These are phyloP conservation scores for Fusarium verticillioides DNA, from an alignment of 2,329 filamentous ascomycete species.

Conservation along the genomic window DNA sequence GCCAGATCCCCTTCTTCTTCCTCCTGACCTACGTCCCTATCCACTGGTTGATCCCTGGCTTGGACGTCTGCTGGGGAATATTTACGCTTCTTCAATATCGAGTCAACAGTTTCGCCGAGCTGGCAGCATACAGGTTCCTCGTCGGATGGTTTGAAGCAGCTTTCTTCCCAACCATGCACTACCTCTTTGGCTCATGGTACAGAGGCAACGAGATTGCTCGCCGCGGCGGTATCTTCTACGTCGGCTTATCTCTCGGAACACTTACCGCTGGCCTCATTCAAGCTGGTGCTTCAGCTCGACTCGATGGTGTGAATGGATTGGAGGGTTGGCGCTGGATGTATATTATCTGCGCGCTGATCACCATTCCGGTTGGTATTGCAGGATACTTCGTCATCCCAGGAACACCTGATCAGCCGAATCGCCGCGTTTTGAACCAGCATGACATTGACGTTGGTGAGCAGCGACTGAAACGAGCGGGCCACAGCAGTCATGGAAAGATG, in stretches of 20 bases:
- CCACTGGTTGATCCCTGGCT: conserved; percentile 60
- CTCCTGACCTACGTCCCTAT: conserved; percentile 60
- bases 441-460: conserved; percentile 59
- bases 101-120: conserved; percentile 58
- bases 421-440: conserved; percentile 55
- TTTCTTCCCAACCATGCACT: conserved; percentile 56
- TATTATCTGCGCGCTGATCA: conserved; percentile 64
- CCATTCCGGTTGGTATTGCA: conserved; percentile 63
- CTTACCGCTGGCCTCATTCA: conserved; percentile 64
- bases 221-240: conserved; percentile 62
- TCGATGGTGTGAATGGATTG: conserved; percentile 58
- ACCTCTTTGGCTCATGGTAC: conserved; percentile 58
- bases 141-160: conserved; percentile 63
- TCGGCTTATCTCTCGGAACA: conserved; percentile 62
- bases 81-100: conserved; percentile 68
- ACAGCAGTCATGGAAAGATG: conserved; percentile 52
- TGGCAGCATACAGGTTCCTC: conserved; percentile 64
- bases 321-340: conserved; percentile 68
- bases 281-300: conserved; percentile 52
- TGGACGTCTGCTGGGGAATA: conserved; percentile 65
- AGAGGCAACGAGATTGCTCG: conserved; percentile 59
- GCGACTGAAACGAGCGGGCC: conserved; percentile 58
- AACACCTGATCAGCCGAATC: conserved; percentile 58
- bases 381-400: conserved; percentile 64
- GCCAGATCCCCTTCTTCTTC: conserved; percentile 63